Evolutionary conservation across 108 stramenopile species (phyloP).

Genomic region (Nitzschia putrida): DNA sequence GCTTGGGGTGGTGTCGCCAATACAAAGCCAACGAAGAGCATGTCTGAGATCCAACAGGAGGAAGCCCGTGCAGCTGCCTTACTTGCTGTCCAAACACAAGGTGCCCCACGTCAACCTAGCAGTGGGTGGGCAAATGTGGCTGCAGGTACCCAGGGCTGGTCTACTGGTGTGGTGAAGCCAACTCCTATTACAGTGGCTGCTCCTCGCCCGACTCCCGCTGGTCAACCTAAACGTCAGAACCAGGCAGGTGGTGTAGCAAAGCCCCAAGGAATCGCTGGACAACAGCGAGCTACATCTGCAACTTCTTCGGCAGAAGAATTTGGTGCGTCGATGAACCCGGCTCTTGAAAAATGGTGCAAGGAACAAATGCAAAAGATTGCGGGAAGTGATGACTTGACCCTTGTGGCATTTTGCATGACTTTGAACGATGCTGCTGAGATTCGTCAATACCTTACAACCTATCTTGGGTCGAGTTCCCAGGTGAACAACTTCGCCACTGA

Average conservation of each 20-base stretch:
- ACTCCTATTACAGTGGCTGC: slow-evolving; percentile 19
- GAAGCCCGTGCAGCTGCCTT: slow-evolving; percentile 74
- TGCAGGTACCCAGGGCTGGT: slow-evolving; percentile 70
- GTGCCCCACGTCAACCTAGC: slow-evolving; percentile 22
- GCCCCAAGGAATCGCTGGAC: neutral
- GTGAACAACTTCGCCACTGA: slow-evolving; percentile 94
- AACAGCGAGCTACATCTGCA: slow-evolving; percentile 17
- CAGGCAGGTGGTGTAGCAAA: slow-evolving; percentile 2
- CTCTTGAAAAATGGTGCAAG: slow-evolving; percentile 90
- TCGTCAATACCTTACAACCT: slow-evolving; percentile 90
- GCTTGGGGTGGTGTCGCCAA: slow-evolving; percentile 73
- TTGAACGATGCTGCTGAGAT: slow-evolving; percentile 88
- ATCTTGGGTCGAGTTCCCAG: slow-evolving; percentile 89
- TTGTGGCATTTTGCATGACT: slow-evolving; percentile 95
- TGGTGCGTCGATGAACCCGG: slow-evolving; percentile 80
- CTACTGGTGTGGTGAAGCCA: slow-evolving; percentile 44
- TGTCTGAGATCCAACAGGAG: slow-evolving; percentile 90
- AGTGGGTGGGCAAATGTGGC: slow-evolving; percentile 91
- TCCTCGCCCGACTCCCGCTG: slow-evolving; percentile 16
- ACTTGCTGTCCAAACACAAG: slow-evolving; percentile 58
- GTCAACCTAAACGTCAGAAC: slow-evolving; percentile 21
- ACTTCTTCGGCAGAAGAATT: slow-evolving; percentile 70
- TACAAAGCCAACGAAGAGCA: slow-evolving; percentile 56
- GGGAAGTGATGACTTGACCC: slow-evolving; percentile 91
- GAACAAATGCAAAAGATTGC: slow-evolving; percentile 87